A percentile compares a stretch with the other conserved stretches of the same genome.
These are phyloP conservation scores for Paramecium tetraurelia DNA, from an alignment of 73 alveolate genomes.

Conservation along the genomic window DNA sequence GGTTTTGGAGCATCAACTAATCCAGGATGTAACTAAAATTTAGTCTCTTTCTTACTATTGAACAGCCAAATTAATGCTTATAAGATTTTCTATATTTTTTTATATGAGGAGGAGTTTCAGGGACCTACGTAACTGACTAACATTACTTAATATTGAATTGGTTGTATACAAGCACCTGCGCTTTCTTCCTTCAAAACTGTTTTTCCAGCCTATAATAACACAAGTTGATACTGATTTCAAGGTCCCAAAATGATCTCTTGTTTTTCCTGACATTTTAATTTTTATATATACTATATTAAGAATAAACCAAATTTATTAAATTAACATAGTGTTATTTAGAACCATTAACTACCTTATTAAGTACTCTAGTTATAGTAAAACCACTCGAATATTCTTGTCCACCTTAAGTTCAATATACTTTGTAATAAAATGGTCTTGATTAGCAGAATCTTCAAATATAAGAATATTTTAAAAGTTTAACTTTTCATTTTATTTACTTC, in stretches of 20 bases:
- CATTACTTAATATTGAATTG: neutral
- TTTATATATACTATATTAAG: neutral
- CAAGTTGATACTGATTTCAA: neutral
- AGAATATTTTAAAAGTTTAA: no score
- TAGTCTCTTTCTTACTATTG: neutral
- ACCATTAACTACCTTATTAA: neutral
- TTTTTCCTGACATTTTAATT: neutral
- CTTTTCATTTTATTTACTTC: no score
- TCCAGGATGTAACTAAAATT: conserved; percentile 49
- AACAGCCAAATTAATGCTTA: conserved; percentile 37
- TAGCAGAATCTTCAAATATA: no score
- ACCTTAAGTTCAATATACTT: no score
- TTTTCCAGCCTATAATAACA: neutral
- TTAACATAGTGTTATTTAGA: neutral
- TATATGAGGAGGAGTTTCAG: conserved; percentile 55
- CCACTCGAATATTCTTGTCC: no score
- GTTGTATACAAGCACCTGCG: neutral
- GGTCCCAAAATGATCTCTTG: neutral
- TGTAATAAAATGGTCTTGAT: no score
- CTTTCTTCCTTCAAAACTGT: neutral
- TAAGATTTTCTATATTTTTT: conserved; percentile 58
- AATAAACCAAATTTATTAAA: neutral
- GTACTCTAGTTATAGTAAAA: no score
- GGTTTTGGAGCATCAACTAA: conserved; percentile 52
- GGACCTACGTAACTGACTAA: neutral